Base-by-base conservation (phyloP, 805 yeast species). In the Saccharomycopsis oosterbeekiorum region DNA sequence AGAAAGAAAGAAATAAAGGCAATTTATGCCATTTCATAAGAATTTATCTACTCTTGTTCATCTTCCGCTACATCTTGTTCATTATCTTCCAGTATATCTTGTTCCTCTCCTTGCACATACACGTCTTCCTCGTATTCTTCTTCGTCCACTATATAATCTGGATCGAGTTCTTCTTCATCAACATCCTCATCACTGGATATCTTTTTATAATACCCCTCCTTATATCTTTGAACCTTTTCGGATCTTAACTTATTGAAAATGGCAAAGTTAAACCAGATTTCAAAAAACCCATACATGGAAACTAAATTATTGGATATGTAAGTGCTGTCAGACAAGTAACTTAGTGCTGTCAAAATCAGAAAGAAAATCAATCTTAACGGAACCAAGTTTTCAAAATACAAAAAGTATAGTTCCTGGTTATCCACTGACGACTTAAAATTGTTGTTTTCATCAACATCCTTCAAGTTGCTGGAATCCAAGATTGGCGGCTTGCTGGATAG, bases 231-330 rank as follows among this genome's bases (percentile, higher is more conserved):
- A 60, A 75, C 74, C 64, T 75, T 79, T 66, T 83, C 86, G 61
- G 82, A 85, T 63, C 78, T 75, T 65, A 83, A 75, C 60, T 80
- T 75, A 66, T 76, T 78, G 71, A 72, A 83, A 39, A 81, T 77
- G 67, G 83, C 71, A 57, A 81, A 77, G 65, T 80, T 77, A 67
- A 80, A 73, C 85, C 86, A 83, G 41, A 82, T 74, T 68, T 83
- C 87, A 64, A 80, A 67, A 65, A 82, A 82, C 34, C 81, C 68
- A 67, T 75, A 83, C 12, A 77, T 70, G 63, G 82, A 80, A 10
- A 80, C 75, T 59, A 80, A 69, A 64, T 78, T 78, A 70, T 82
- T 83, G 64, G 81, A 75, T n/a, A 82, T 55, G 12, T 71, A 64
- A 5, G 74, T 69, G 63, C 73, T 70, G n/a, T 63, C 65, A 41